These are phyloP conservation scores for Hyaloscypha hepaticicola DNA, from an alignment of 495 filamentous ascomycete genomes.

Conservation along the genomic window DNA sequence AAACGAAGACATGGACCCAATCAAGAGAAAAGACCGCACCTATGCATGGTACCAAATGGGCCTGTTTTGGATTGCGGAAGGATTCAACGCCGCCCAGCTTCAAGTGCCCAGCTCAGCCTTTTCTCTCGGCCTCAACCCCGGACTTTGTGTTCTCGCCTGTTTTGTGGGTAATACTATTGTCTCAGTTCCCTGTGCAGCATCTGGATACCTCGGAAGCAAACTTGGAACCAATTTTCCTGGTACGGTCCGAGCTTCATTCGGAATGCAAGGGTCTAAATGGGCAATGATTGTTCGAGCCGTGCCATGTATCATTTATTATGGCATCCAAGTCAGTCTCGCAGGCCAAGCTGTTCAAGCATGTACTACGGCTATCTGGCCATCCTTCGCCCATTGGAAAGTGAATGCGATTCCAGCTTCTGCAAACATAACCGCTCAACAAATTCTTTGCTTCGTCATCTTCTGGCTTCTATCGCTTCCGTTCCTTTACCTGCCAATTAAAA, in stretches of 20 bases:
- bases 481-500: not conserved
- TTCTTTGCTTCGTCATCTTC: slow-evolving; percentile 1
- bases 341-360: slow-evolving; percentile 1
- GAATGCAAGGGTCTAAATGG: slow-evolving; percentile 4
- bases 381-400: not conserved
- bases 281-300: not conserved
- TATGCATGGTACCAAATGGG: slow-evolving; percentile 2
- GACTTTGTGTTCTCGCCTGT: not conserved
- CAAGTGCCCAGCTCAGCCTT: slow-evolving; percentile 4
- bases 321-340: slow-evolving; percentile 4
- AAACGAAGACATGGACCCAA: slow-evolving; percentile 1
- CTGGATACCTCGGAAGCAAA: not conserved
- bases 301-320: not conserved
- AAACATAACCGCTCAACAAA: slow-evolving; percentile 1
- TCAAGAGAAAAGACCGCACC: slow-evolving; percentile 1
- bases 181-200: not conserved
- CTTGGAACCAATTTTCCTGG: slow-evolving; percentile 4
- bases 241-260: not conserved
- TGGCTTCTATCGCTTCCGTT: slow-evolving; percentile 1
- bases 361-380: slow-evolving; percentile 3
- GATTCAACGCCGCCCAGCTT: slow-evolving; percentile 2
- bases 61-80: not conserved
- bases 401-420: not conserved
- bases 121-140: slow-evolving; percentile 3
- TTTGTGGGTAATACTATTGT: not conserved